Conservation (phyloP, 306 rosid genomes). For the Pyrus pyrifolia region DNA sequence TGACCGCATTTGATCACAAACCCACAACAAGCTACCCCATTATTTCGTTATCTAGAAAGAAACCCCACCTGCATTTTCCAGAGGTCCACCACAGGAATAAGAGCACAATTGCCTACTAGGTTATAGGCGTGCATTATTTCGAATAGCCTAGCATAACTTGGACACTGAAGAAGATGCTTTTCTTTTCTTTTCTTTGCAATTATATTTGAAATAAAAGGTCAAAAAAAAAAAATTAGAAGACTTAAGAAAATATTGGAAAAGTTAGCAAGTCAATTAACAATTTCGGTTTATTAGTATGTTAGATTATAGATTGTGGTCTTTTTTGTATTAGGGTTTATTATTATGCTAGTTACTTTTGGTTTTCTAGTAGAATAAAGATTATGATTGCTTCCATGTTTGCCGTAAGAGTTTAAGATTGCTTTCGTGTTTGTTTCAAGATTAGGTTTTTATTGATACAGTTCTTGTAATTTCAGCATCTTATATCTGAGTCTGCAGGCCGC, state of each 20-base stretch:
- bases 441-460: not conserved
- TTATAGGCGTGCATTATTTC: constrained; percentile 35
- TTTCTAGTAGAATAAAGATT: not conserved
- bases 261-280: not conserved
- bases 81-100: constrained; percentile 20
- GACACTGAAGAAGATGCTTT: constrained; percentile 29
- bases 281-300: not conserved
- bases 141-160: constrained; percentile 16
- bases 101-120: constrained; percentile 33
- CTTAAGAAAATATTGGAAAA: not conserved
- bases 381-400: not conserved
- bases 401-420: not conserved
- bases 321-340: not conserved
- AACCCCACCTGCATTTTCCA: constrained; percentile 31
- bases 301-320: not conserved
- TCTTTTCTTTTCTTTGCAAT: constrained; percentile 20
- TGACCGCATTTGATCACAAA: constrained; percentile 26
- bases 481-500: no score
- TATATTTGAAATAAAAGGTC: not conserved
- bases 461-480: no score
- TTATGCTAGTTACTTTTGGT: no score
- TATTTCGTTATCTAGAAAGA: constrained; percentile 23
- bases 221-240: not conserved
- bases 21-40: constrained; percentile 13
- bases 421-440: not conserved